Evolutionary conservation across 1,139 yeast genomes (phyloP).

Genomic region (Zygosaccharomyces pseudobailii): DNA sequence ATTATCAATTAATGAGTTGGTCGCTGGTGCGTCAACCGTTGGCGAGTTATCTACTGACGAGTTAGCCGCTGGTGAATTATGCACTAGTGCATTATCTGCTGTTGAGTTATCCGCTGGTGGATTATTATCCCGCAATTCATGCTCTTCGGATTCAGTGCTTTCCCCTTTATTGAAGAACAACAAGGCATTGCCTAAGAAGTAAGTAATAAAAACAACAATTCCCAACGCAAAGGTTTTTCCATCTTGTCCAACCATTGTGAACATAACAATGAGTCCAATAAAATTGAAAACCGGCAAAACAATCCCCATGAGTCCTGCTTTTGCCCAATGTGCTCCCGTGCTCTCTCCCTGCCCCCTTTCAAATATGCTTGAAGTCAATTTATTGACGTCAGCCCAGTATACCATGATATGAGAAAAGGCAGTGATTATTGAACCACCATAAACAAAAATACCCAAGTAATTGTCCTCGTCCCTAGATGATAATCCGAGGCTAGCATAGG

Average conservation of each 20-base stretch:
- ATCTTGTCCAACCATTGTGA: neutral
- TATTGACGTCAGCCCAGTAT: neutral
- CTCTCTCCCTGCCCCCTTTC: neutral
- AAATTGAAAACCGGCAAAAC: neutral
- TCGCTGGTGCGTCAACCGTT: neutral
- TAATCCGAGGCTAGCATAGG: neutral
- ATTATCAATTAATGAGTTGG: neutral
- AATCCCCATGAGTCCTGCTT: neutral
- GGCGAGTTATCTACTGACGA: neutral
- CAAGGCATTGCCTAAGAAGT: neutral
- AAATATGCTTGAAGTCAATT: neutral
- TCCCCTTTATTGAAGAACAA: neutral
- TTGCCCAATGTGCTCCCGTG: neutral
- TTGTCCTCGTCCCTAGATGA: neutral
- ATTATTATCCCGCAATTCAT: neutral
- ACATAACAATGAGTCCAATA: neutral
- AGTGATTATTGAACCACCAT: neutral
- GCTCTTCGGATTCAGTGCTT: neutral
- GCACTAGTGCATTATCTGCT: neutral
- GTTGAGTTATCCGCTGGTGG: neutral
- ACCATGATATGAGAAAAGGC: neutral
- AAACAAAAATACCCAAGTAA: neutral
- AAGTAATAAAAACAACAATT: neutral
- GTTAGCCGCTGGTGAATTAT: neutral
- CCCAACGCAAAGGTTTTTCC: neutral